Conservation (phyloP, 2,329 filamentous ascomycete genomes). For the Venturia oleaginea region DNA sequence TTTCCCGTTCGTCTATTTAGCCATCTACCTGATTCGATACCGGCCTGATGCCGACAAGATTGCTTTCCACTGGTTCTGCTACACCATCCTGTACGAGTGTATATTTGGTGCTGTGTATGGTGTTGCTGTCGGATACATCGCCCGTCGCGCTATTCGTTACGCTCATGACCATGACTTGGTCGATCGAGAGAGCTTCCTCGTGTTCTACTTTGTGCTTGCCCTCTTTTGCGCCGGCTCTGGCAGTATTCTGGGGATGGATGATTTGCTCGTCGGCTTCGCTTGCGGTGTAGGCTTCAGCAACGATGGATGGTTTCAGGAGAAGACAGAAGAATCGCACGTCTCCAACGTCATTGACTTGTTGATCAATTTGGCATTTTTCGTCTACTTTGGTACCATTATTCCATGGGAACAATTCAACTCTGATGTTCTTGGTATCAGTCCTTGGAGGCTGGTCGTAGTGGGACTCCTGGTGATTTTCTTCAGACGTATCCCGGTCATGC, state of each 20-base stretch:
- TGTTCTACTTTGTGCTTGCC: slow-evolving; percentile 96
- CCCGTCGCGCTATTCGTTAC: slow-evolving; percentile 79
- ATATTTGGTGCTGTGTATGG: slow-evolving; percentile 85
- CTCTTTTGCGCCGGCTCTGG: slow-evolving; percentile 93
- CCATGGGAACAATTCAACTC: slow-evolving; percentile 90
- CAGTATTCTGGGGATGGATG: slow-evolving; percentile 82
- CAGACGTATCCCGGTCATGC: slow-evolving; percentile 90
- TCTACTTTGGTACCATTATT: slow-evolving; percentile 94
- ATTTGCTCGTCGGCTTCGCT: slow-evolving; percentile 87
- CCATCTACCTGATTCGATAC: slow-evolving; percentile 82
- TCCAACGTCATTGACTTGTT: slow-evolving; percentile 98
- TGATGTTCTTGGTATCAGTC: slow-evolving; percentile 58
- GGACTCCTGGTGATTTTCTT: slow-evolving; percentile 92
- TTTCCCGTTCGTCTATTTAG: slow-evolving; percentile 93
- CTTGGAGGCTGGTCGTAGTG: slow-evolving; percentile 89
- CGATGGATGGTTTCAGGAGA: slow-evolving; percentile 96
- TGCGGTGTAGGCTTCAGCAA: slow-evolving; percentile 98
- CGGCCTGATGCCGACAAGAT: slow-evolving; percentile 59
- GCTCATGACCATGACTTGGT: slow-evolving; percentile 81
- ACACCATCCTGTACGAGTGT: slow-evolving; percentile 90
- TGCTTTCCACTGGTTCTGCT: slow-evolving; percentile 77
- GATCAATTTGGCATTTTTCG: slow-evolving; percentile 95
- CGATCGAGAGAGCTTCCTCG: slow-evolving; percentile 92
- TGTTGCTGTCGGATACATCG: slow-evolving; percentile 78
- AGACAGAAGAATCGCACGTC: slow-evolving; percentile 96